A percentile compares a stretch with the other conserved stretches of the same genome.
These are phyloP conservation scores for Combretum micranthum DNA, from an alignment of 345 rosid genomes.

Conservation along the genomic window DNA sequence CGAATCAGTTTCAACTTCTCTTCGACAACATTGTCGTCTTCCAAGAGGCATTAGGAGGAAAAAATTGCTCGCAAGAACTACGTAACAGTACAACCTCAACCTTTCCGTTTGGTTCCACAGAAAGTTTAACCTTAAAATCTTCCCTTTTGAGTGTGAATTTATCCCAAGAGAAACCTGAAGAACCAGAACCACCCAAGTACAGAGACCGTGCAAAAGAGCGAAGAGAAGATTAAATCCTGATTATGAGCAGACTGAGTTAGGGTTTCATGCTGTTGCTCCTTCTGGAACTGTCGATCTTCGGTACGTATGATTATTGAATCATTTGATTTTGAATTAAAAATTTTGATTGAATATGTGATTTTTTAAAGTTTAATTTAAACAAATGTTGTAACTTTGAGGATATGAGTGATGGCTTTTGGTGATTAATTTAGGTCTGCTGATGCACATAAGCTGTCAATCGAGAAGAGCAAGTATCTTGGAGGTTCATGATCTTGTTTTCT, in stretches of 20 bases:
- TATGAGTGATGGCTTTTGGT: neutral
- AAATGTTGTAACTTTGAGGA: too few relatives aligned
- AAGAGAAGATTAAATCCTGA: constrained; percentile 97
- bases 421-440: constrained; percentile 49
- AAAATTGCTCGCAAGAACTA: constrained; percentile 82
- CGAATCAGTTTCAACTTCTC: neutral
- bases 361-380: neutral
- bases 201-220: constrained; percentile 97
- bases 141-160: neutral
- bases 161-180: constrained; percentile 67
- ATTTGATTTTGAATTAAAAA: neutral
- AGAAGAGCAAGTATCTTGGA: constrained; percentile 99
- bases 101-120: neutral
- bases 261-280: constrained; percentile 96
- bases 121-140: neutral
- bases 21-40: constrained; percentile 40
- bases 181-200: constrained; percentile 66
- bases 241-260: constrained; percentile 74
- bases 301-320: constrained; percentile 13
- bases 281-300: constrained; percentile 74
- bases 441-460: constrained; percentile 77
- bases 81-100: constrained; percentile 9
- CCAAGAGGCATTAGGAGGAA: constrained; percentile 70
- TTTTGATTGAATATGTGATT: neutral
- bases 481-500: constrained; percentile 35